Percentiles rank a stretch among this genome's conserved stretches.
phyloP scores from a whole-genome alignment of 1,284 basidiomycete species.

The Melampsora americana region DNA sequence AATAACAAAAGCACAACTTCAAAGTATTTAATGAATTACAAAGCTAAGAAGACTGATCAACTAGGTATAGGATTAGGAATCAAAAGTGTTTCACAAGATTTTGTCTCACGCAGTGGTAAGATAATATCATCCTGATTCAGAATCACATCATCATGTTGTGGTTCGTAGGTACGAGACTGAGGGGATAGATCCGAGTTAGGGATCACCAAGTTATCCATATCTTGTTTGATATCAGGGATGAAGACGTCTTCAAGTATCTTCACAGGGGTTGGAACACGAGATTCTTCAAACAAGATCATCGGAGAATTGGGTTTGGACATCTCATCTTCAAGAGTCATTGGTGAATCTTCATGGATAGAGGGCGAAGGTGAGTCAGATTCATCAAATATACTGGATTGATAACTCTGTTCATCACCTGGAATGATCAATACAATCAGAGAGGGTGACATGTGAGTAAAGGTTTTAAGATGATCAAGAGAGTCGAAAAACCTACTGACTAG shows the following conservation, averaged over 20 bases:
- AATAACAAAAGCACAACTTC: neutral
- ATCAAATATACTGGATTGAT: neutral
- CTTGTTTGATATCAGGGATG: neutral
- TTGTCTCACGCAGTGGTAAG: neutral
- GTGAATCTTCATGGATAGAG: neutral
- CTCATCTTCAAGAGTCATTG: neutral
- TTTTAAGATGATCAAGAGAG: neutral
- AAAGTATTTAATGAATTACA: neutral
- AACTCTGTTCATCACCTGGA: neutral
- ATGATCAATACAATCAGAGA: neutral
- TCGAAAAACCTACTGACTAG: slow-evolving; percentile 4
- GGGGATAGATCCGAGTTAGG: neutral
- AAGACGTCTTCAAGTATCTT: neutral
- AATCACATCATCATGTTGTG: neutral
- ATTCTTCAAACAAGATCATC: neutral
- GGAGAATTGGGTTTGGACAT: neutral
- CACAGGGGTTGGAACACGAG: neutral
- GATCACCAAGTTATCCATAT: neutral
- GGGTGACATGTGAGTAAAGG: neutral
- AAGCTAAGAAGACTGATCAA: neutral
- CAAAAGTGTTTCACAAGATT: neutral
- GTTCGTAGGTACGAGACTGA: neutral
- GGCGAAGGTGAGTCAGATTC: neutral
- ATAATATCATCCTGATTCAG: neutral
- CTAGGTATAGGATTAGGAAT: neutral